phyloP scores from a whole-genome alignment of 2,329 filamentous ascomycete genomes.

The Pestalotiopsis sp. region DNA sequence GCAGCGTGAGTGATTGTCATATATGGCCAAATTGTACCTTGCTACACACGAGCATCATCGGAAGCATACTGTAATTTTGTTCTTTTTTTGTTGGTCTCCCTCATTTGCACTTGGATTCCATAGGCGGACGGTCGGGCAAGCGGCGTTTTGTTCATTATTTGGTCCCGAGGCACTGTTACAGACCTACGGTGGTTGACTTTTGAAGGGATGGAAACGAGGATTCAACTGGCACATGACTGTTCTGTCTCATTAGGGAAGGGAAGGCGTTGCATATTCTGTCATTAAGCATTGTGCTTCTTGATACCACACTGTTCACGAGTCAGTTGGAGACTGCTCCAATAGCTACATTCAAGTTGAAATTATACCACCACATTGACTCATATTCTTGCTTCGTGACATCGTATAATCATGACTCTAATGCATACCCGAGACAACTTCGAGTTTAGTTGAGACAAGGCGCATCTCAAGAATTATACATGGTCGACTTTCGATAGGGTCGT shows the following conservation, averaged over 20 bases:
- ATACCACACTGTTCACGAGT: background rate
- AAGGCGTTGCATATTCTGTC: conserved; percentile 1
- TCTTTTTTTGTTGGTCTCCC: background rate
- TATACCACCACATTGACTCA: background rate
- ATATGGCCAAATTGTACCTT: background rate
- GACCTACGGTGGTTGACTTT: background rate
- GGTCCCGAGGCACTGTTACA: background rate
- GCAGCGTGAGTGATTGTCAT: background rate
- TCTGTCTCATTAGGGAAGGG: background rate
- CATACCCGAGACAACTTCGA: no score
- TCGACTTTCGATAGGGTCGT: background rate
- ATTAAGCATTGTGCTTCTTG: background rate
- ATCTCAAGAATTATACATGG: background rate
- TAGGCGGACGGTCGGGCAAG: background rate
- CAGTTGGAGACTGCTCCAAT: background rate
- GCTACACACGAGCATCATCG: background rate
- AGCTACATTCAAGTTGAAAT: background rate
- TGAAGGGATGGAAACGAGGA: background rate
- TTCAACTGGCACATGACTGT: background rate
- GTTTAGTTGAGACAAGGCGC: no score
- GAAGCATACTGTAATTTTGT: background rate
- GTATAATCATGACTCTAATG: no score
- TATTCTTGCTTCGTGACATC: background rate
- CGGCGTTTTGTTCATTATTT: background rate
- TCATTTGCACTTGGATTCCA: background rate